These are phyloP conservation scores for Phyllachora maydis DNA, from an alignment of 2,329 filamentous ascomycete genomes.

Conservation along the genomic window DNA sequence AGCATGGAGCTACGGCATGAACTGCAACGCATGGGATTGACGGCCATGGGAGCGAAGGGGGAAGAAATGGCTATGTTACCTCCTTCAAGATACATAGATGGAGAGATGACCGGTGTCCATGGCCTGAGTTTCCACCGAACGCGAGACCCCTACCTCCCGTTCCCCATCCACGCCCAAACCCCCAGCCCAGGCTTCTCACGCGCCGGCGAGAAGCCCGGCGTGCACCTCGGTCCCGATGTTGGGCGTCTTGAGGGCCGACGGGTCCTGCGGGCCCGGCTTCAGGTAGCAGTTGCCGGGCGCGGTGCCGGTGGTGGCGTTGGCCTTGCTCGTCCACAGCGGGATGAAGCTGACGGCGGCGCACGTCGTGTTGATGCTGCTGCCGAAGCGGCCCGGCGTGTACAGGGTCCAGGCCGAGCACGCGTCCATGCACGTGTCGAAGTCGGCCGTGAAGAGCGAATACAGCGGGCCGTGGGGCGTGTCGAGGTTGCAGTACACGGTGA, in stretches of 20 bases:
- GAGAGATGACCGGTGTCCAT: no score
- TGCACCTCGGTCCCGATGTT: constrained; percentile 15
- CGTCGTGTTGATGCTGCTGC: constrained; percentile 11
- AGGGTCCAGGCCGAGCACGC: constrained; percentile 19
- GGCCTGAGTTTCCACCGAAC: no score
- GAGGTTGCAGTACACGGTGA: constrained; percentile 20
- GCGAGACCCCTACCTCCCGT: no score
- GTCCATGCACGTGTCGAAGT: constrained; percentile 24
- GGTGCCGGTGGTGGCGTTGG: constrained; percentile 9
- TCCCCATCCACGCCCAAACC: no score
- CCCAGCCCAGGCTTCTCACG: no score
- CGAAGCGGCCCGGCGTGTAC: constrained; percentile 11
- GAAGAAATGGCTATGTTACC: no score
- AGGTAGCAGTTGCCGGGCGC: constrained; percentile 24
- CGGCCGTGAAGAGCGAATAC: constrained; percentile 18
- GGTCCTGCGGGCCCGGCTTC: constrained; percentile 16
- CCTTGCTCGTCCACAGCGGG: constrained; percentile 18
- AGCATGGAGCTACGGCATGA: no score
- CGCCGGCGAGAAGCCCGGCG: constrained; percentile 10
- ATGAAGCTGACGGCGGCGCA: constrained; percentile 19
- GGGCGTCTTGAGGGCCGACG: constrained; percentile 9
- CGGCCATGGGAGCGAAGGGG: no score
- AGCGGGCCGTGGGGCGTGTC: constrained; percentile 16
- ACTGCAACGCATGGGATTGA: no score
- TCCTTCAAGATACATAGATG: no score